Evolutionary conservation across 768 basidiomycete genomes (phyloP).

Genomic region (Hericium coralloides): DNA sequence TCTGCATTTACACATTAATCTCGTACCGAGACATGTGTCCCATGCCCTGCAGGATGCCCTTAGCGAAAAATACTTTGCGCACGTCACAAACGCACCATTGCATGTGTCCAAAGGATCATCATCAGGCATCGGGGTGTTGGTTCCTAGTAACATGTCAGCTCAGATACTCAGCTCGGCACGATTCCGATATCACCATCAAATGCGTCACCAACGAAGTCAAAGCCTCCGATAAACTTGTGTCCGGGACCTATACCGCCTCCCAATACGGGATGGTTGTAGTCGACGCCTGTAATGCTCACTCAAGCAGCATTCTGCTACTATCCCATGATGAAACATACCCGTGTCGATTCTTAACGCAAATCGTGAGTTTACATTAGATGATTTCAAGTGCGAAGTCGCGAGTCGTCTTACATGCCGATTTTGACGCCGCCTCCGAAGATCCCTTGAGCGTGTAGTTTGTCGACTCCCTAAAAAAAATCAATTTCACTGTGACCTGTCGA

Average conservation of each 20-base stretch:
- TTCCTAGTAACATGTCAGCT: slow-evolving; percentile 17
- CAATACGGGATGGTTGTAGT: slow-evolving; percentile 47
- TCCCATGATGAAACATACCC: slow-evolving; percentile 7
- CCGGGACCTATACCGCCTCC: slow-evolving; percentile 48
- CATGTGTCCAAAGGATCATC: slow-evolving; percentile 46
- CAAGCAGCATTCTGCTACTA: background rate
- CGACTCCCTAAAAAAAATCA: slow-evolving; percentile 37
- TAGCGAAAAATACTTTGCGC: background rate
- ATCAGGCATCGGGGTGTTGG: slow-evolving; percentile 42
- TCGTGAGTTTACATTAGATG: no score
- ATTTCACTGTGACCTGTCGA: background rate
- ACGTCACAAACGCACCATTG: slow-evolving; percentile 20
- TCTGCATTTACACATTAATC: no score
- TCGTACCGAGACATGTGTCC: slow-evolving; percentile 46
- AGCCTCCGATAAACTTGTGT: slow-evolving; percentile 43
- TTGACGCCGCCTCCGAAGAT: slow-evolving; percentile 57
- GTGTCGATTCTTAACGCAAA: slow-evolving; percentile 35
- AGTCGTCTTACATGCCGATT: slow-evolving; percentile 45
- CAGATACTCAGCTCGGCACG: background rate
- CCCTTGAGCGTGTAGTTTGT: slow-evolving; percentile 54
- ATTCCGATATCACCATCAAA: slow-evolving; percentile 29
- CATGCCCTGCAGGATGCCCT: slow-evolving; percentile 26
- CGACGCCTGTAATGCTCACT: slow-evolving; percentile 29
- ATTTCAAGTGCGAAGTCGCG: background rate
- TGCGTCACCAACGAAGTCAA: slow-evolving; percentile 49